These are phyloP conservation scores for Novymonas esmeraldas DNA, from an alignment of 208 protist genomes.

Conservation along the genomic window DNA sequence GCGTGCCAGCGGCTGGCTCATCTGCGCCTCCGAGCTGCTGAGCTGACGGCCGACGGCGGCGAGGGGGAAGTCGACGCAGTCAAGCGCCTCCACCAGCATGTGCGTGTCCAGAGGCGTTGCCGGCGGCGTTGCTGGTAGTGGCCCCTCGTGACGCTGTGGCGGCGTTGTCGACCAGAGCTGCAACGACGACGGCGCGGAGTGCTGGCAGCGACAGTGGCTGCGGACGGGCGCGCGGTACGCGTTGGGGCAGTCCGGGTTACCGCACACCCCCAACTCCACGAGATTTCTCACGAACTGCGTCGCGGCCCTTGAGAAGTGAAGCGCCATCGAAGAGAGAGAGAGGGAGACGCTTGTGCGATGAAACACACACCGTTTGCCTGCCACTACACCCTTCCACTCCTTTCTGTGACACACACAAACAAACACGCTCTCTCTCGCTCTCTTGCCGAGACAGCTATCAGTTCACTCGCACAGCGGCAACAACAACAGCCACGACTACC, in stretches of 20 bases:
- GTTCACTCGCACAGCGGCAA: no score
- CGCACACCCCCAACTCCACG: slow-evolving; percentile 44
- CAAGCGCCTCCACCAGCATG: slow-evolving; percentile 9
- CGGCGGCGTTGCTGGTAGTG: slow-evolving; percentile 9
- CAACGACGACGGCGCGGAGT: not conserved
- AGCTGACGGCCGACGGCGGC: slow-evolving; percentile 37
- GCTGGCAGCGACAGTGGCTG: not conserved
- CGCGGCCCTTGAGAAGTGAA: slow-evolving; percentile 24
- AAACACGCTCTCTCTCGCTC: no score
- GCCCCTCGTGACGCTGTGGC: not conserved
- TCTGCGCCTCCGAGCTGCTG: slow-evolving; percentile 34
- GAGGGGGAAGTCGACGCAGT: slow-evolving; percentile 33
- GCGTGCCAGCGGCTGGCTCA: slow-evolving; percentile 23
- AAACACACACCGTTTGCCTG: no score
- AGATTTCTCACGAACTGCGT: slow-evolving; percentile 41
- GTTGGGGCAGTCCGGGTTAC: slow-evolving; percentile 37
- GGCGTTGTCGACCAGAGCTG: slow-evolving; percentile 4
- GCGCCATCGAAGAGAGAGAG: slow-evolving; percentile 1
- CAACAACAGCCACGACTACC: no score
- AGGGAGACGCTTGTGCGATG: no score
- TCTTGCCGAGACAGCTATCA: no score
- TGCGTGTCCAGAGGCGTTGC: slow-evolving; percentile 8
- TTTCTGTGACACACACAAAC: no score
- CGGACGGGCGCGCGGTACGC: slow-evolving; percentile 22
- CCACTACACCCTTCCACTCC: no score